Evolutionary conservation across 164 flowering plant species (phyloP).

Genomic region (Chimonanthus praecox): DNA sequence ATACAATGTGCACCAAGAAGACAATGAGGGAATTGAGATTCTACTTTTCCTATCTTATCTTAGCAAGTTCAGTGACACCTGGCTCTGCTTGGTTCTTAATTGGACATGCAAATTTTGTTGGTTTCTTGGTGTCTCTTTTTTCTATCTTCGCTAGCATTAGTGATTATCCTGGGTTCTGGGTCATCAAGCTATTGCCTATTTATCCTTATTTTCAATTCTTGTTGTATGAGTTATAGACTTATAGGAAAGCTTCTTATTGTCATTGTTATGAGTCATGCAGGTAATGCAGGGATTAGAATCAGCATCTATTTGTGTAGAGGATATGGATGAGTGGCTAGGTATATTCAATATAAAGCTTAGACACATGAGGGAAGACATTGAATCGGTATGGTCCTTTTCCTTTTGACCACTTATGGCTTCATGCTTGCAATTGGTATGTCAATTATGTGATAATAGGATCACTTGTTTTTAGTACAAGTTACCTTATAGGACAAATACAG

Average conservation of each 20-base stretch:
- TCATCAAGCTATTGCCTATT: background rate
- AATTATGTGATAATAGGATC: background rate
- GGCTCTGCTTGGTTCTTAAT: too few relatives aligned
- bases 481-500: too few relatives aligned
- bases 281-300: slow-evolving; percentile 89
- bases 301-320: slow-evolving; percentile 87
- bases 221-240: background rate
- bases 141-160: too few relatives aligned
- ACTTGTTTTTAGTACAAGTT: background rate
- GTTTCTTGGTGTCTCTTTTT: too few relatives aligned
- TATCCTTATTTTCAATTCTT: background rate
- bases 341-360: slow-evolving; percentile 94
- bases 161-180: too few relatives aligned
- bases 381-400: slow-evolving; percentile 52
- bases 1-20: too few relatives aligned
- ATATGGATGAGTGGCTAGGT: slow-evolving; percentile 99
- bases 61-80: too few relatives aligned
- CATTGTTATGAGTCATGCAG: slow-evolving; percentile 32
- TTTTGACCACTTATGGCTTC: background rate
- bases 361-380: slow-evolving; percentile 99
- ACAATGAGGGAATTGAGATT: too few relatives aligned
- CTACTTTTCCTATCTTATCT: too few relatives aligned
- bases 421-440: background rate
- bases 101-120: background rate
- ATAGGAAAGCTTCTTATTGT: background rate